These are phyloP conservation scores for Trypanosoma vivax DNA, from an alignment of 208 protist genomes.

Conservation along the genomic window DNA sequence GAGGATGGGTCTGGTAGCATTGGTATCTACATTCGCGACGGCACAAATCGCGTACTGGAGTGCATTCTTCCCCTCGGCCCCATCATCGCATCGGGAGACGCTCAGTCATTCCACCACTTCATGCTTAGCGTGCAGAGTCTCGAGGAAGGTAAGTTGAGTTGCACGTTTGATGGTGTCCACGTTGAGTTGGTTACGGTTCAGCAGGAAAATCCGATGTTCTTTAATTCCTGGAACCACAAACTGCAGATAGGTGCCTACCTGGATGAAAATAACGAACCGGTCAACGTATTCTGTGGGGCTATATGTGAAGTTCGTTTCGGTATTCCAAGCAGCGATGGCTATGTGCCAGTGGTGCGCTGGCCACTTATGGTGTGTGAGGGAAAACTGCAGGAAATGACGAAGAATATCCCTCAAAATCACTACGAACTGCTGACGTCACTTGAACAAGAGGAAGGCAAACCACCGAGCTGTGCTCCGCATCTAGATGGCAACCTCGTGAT, in stretches of 20 bases:
- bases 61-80: slow-evolving; percentile 41
- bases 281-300: slow-evolving; percentile 54
- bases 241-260: slow-evolving; percentile 78
- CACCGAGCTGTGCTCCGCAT: slow-evolving; percentile 47
- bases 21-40: slow-evolving; percentile 69
- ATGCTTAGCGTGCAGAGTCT: slow-evolving; percentile 66
- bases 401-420: slow-evolving; percentile 64
- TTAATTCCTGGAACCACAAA: slow-evolving; percentile 84
- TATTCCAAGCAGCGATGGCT: slow-evolving; percentile 26
- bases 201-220: slow-evolving; percentile 82
- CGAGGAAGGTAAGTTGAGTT: slow-evolving; percentile 67
- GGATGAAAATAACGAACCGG: slow-evolving; percentile 59
- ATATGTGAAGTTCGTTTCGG: slow-evolving; percentile 78
- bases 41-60: slow-evolving; percentile 82
- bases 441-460: slow-evolving; percentile 32
- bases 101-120: slow-evolving; percentile 66
- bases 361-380: slow-evolving; percentile 57
- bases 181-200: slow-evolving; percentile 62
- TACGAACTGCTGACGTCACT: slow-evolving; percentile 68
- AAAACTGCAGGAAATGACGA: slow-evolving; percentile 58
- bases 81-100: slow-evolving; percentile 13
- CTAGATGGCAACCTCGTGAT: slow-evolving; percentile 77
- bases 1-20: slow-evolving; percentile 64
- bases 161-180: slow-evolving; percentile 53
- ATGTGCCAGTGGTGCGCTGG: slow-evolving; percentile 61